Evolutionary conservation across 805 yeast species (phyloP).

Genomic region (Cephaloascus albidus): DNA sequence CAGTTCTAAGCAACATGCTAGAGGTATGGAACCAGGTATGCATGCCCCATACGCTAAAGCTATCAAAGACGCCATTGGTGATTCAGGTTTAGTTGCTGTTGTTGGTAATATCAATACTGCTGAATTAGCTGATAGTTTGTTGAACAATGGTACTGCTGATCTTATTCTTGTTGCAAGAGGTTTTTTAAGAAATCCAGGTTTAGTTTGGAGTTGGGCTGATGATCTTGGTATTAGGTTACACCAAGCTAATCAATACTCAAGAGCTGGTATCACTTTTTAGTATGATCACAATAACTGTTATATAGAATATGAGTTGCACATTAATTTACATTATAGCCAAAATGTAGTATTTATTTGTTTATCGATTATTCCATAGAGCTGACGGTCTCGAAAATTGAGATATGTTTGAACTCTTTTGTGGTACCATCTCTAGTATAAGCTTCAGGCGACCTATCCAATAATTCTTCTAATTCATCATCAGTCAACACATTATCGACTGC

Average conservation of each 20-base stretch:
- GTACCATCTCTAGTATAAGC: slow-evolving; percentile 24
- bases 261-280: too few species aligned
- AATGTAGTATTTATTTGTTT: too few species aligned
- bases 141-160: slow-evolving; percentile 38
- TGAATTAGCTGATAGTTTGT: slow-evolving; percentile 23
- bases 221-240: slow-evolving; percentile 31
- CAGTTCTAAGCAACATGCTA: slow-evolving; percentile 17
- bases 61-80: slow-evolving; percentile 35
- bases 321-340: too few species aligned
- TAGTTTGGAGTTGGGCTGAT: slow-evolving; percentile 41
- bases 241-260: slow-evolving; percentile 19
- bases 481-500: slow-evolving; percentile 14
- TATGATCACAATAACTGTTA: too few species aligned
- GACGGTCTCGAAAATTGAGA: slow-evolving; percentile 25
- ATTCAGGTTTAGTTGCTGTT: slow-evolving; percentile 28
- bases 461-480: slow-evolving; percentile 34
- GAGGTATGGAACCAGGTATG: slow-evolving; percentile 16
- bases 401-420: slow-evolving; percentile 8
- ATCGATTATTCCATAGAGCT: slow-evolving; percentile 13
- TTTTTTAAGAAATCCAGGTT: slow-evolving; percentile 40
- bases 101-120: slow-evolving; percentile 35
- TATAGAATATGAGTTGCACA: too few species aligned
- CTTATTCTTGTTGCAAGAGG: slow-evolving; percentile 34
- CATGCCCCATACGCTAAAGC: slow-evolving; percentile 30
- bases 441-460: slow-evolving; percentile 36